A percentile compares a stretch with the other conserved stretches of the same genome.
phyloP scores from a whole-genome alignment of 768 basidiomycete genomes.

The Leccinum pellstonianum region DNA sequence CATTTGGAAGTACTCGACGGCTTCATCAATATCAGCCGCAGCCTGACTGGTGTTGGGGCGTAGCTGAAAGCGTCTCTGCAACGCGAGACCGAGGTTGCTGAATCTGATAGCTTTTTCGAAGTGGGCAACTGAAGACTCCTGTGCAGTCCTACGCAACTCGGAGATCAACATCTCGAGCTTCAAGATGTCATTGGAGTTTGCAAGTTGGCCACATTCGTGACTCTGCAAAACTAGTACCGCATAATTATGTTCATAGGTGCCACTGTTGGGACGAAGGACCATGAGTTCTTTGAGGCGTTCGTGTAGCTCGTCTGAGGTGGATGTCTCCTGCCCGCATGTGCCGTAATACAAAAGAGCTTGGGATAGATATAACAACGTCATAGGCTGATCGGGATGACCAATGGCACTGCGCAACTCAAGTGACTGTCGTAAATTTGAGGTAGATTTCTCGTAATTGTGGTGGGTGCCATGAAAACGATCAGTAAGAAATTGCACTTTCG shows the following conservation, averaged over 20 bases:
- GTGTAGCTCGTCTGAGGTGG: neutral
- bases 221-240: slow-evolving; percentile 6
- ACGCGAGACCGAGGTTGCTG: slow-evolving; percentile 1
- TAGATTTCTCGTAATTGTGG: neutral
- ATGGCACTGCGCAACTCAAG: slow-evolving; percentile 3
- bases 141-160: neutral
- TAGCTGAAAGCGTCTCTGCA: slow-evolving; percentile 2
- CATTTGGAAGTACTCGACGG: neutral
- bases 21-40: neutral
- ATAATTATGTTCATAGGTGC: neutral
- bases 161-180: neutral
- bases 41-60: neutral
- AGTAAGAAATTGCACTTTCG: slow-evolving; percentile 4
- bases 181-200: neutral
- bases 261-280: neutral
- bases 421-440: slow-evolving; percentile 1
- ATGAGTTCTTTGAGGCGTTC: neutral
- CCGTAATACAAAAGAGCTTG: slow-evolving; percentile 9
- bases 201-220: neutral
- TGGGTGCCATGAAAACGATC: neutral
- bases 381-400: slow-evolving; percentile 8
- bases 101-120: slow-evolving; percentile 2
- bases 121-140: neutral
- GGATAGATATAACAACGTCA: slow-evolving; percentile 7
- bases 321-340: neutral